These are phyloP conservation scores for Dothidotthia symphoricarpi DNA, from an alignment of 2,329 filamentous ascomycete species.

Conservation along the genomic window DNA sequence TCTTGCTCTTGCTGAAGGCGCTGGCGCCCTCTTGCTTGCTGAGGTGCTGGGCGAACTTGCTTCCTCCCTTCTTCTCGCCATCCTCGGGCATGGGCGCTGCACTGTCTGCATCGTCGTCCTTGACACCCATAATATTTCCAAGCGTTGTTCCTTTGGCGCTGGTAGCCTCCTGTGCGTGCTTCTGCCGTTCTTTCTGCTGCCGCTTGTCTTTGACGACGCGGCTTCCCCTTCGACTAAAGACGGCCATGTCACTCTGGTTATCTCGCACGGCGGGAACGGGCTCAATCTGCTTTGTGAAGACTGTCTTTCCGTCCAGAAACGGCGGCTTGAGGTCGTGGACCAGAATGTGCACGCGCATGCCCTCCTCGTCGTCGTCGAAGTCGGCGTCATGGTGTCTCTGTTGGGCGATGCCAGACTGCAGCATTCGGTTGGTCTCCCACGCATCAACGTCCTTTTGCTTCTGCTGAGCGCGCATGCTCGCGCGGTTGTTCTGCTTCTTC, in stretches of 20 bases:
- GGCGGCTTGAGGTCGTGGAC: slow-evolving; percentile 93
- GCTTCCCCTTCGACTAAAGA: slow-evolving; percentile 94
- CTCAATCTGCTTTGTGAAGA: slow-evolving; percentile 96
- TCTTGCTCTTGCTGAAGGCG: slow-evolving; percentile 90
- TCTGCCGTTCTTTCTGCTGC: slow-evolving; percentile 88
- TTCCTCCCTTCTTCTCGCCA: slow-evolving; percentile 63
- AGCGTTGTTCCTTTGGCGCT: slow-evolving; percentile 88
- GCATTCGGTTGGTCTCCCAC: slow-evolving; percentile 98
- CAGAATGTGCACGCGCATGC: slow-evolving; percentile 81
- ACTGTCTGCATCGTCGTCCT: slow-evolving; percentile 85
- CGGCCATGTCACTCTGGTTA: slow-evolving; percentile 96
- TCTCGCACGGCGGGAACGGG: slow-evolving; percentile 91
- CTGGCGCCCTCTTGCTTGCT: slow-evolving; percentile 82
- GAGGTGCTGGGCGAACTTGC: slow-evolving; percentile 86
- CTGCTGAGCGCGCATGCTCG: slow-evolving; percentile 74
- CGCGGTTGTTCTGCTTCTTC: slow-evolving; percentile 71
- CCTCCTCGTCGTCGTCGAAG: slow-evolving; percentile 88
- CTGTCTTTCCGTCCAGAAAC: slow-evolving; percentile 88
- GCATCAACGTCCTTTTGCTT: slow-evolving; percentile 94
- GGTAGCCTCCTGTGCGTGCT: slow-evolving; percentile 92
- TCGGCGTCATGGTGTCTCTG: slow-evolving; percentile 76
- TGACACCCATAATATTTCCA: slow-evolving; percentile 93
- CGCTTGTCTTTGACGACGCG: slow-evolving; percentile 87
- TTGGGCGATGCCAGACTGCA: slow-evolving; percentile 93
- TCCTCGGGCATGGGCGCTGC: slow-evolving; percentile 74